A percentile compares a stretch with the other conserved stretches of the same genome.
Evolutionary conservation across 352 stramenopile species (phyloP).

Genomic region (Pythium periplocum): DNA sequence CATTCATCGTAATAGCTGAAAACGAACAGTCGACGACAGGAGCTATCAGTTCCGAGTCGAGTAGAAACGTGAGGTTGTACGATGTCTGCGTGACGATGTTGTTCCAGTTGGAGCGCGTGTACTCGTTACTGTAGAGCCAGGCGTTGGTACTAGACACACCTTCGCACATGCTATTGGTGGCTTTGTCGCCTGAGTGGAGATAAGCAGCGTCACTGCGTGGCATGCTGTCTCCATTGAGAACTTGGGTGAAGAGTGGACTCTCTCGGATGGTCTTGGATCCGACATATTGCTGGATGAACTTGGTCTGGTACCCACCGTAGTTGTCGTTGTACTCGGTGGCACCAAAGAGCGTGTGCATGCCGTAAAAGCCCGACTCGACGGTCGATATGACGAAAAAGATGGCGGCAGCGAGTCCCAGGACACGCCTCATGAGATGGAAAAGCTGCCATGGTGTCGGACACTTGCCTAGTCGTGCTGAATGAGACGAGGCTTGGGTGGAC

Average conservation of each 20-base stretch:
- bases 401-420: too few relatives aligned
- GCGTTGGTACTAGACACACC: neutral
- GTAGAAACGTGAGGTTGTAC: conserved; percentile 32
- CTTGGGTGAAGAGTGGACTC: conserved; percentile 13
- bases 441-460: too few relatives aligned
- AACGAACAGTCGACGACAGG: conserved; percentile 38
- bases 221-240: conserved; percentile 20
- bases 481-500: too few relatives aligned
- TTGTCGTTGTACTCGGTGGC: too few relatives aligned
- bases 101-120: conserved; percentile 22
- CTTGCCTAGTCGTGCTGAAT: too few relatives aligned
- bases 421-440: too few relatives aligned
- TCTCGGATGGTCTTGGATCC: neutral
- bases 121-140: conserved; percentile 26
- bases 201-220: conserved; percentile 28
- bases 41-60: conserved; percentile 29
- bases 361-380: too few relatives aligned
- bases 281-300: neutral
- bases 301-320: too few relatives aligned
- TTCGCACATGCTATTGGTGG: conserved; percentile 14
- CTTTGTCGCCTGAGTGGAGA: conserved; percentile 14
- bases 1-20: conserved; percentile 10
- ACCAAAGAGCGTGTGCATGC: too few relatives aligned
- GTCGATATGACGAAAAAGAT: too few relatives aligned
- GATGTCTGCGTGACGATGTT: conserved; percentile 17